These are phyloP conservation scores for Dioscorea dumetorum DNA, from an alignment of 106 monocot species.

Conservation along the genomic window DNA sequence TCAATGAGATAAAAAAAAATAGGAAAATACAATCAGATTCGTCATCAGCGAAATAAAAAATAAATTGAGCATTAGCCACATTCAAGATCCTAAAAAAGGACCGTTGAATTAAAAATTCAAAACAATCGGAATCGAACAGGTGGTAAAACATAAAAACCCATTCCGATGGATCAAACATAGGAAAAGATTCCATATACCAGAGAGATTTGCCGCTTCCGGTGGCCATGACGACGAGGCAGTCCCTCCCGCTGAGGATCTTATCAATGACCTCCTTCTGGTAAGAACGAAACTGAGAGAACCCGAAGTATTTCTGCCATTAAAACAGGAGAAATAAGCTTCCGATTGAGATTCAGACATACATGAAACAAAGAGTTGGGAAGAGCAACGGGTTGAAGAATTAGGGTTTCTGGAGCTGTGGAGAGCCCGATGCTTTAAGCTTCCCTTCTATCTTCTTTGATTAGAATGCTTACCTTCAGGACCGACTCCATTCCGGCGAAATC, in stretches of 20 bases:
- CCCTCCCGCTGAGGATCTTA: conserved; percentile 51
- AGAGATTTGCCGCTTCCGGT: conserved; percentile 97
- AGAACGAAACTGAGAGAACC: conserved; percentile 61
- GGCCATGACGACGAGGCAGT: conserved; percentile 91
- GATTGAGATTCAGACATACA: background rate
- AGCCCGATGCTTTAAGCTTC: background rate
- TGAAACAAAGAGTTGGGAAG: background rate
- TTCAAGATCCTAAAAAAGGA: too few species aligned
- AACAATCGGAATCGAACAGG: too few species aligned
- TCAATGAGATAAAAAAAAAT: too few species aligned
- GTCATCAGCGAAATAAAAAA: too few species aligned
- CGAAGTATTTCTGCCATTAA: conserved; percentile 64
- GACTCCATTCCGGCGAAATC: conserved; percentile 15
- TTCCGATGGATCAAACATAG: too few species aligned
- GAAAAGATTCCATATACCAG: conserved; percentile 30
- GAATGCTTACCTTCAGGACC: conserved; percentile 24
- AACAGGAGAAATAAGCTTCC: background rate
- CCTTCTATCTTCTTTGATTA: background rate
- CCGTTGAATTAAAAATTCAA: too few species aligned
- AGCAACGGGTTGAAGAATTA: background rate
- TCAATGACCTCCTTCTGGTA: conserved; percentile 85
- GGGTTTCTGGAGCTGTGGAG: background rate
- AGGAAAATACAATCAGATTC: too few species aligned
- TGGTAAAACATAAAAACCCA: too few species aligned
- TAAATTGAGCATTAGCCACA: too few species aligned